These are phyloP conservation scores for Bolboschoenus planiculmis DNA, from an alignment of 176 grass and related monocot genomes.

Conservation along the genomic window DNA sequence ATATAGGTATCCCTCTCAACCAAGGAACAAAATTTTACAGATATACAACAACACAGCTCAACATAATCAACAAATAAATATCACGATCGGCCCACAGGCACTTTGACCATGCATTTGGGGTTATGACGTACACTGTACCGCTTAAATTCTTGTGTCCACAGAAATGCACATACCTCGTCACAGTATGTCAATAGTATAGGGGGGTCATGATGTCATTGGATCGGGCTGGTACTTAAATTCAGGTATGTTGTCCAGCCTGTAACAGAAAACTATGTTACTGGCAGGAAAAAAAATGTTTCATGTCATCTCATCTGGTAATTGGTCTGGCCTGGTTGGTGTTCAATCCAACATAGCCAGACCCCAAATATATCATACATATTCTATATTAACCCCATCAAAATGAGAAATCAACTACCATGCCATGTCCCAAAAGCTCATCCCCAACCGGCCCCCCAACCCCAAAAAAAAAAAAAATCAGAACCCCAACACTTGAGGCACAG, in stretches of 20 bases:
- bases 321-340: neutral
- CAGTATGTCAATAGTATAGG: neutral
- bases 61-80: neutral
- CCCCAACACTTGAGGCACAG: neutral
- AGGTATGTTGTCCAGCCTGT: constrained; percentile 69
- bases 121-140: neutral
- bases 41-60: neutral
- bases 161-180: neutral
- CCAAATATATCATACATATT: neutral
- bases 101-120: neutral
- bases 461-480: too few species aligned
- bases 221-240: constrained; percentile 76
- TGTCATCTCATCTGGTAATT: neutral
- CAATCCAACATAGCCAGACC: neutral
- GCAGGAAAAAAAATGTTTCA: neutral
- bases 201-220: constrained; percentile 54
- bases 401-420: neutral
- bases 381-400: neutral
- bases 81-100: neutral
- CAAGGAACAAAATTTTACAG: neutral
- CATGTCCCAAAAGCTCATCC: neutral
- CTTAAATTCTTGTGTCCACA: neutral
- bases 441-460: neutral
- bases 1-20: neutral
- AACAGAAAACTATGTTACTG: constrained; percentile 15